Base-by-base conservation (phyloP, 1,139 yeast species). In the Ogataea hybrid region DNA sequence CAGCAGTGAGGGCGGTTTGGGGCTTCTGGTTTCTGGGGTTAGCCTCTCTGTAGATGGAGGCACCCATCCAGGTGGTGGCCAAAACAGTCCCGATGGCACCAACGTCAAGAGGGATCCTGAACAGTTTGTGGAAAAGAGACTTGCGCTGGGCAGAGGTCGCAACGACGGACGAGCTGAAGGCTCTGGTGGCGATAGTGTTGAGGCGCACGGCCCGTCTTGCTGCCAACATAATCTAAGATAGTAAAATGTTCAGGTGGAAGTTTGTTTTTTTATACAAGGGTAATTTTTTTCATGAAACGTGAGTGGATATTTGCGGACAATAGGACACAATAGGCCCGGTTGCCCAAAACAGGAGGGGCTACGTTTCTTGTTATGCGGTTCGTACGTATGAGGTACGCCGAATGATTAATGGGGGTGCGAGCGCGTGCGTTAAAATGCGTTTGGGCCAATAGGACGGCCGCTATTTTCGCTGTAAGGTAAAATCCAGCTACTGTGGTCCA, bases 1-100 rank as follows among this genome's bases (percentile, higher is more conserved):
- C 72, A 37, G 75, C 70, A 51, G 80, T 76, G 32, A 70, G 65
- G 12, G 81, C 75, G n/a, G 77, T 67, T 58, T 78, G 82, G 23
- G 75, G 73, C 44, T 69, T 65, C 61, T 81, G 87, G 25, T 69
- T 64, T 23, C 67, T 67, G 8, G 88, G 88, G 52, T 69, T 69
- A 10, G 77, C 65, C 63, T 82, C 89, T 32, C 66, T 67, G 59
- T 76, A 76, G 37, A 81, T 70, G 50, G 75, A 47, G 25, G 66
- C 53, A 21, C 71, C 65, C 35, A 63, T 51, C 61, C 70, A 57
- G 5, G 73, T 60, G 9, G 65, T 47, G 28, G 48, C 57, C 23
- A 49, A 37, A 5, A 51, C 55, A 15, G 57, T 51, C 25, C 49
- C 54, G n/a, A 52, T 37, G 28, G 55, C 52, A 34, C 53, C 54